phyloP scores from a whole-genome alignment of 2,329 filamentous ascomycete species.

The Purpureocillium takamizusanense region DNA sequence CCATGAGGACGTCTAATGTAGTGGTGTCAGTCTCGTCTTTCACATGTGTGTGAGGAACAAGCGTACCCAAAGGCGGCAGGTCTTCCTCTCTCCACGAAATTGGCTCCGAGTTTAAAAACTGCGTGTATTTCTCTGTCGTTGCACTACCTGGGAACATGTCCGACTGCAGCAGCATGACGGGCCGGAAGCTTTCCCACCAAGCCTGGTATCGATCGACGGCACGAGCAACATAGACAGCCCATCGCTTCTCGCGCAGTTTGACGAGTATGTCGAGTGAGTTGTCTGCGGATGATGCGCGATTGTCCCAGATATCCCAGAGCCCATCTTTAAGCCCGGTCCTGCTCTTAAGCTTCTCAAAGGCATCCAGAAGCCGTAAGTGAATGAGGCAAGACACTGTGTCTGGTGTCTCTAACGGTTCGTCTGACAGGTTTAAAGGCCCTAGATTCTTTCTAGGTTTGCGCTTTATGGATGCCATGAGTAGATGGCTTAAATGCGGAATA shows the following conservation, averaged over 20 bases:
- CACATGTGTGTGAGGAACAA: too few relatives aligned
- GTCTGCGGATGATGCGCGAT: not conserved
- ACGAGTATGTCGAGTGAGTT: constrained; percentile 27
- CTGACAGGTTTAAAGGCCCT: too few relatives aligned
- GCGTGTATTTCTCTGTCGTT: not conserved
- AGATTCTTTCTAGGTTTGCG: too few relatives aligned
- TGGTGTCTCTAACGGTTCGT: not conserved
- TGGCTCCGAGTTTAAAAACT: not conserved
- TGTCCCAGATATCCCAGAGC: constrained; percentile 49
- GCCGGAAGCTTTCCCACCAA: constrained; percentile 40
- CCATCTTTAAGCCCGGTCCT: constrained; percentile 41
- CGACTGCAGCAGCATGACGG: constrained; percentile 6
- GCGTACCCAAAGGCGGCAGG: not conserved
- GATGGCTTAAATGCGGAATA: too few relatives aligned
- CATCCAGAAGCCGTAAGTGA: constrained; percentile 59
- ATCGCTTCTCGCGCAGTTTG: constrained; percentile 55
- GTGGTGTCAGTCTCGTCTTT: too few relatives aligned
- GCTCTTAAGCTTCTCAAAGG: constrained; percentile 53
- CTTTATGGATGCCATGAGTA: too few relatives aligned
- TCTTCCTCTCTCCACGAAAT: not conserved
- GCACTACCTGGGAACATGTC: constrained; percentile 11
- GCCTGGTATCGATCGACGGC: constrained; percentile 53
- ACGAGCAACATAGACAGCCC: constrained; percentile 54
- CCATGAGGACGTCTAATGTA: constrained; percentile 59
- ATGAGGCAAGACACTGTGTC: constrained; percentile 8